Conservation (phyloP, 148 eudicot genomes). For the Euryodendron excelsum region DNA sequence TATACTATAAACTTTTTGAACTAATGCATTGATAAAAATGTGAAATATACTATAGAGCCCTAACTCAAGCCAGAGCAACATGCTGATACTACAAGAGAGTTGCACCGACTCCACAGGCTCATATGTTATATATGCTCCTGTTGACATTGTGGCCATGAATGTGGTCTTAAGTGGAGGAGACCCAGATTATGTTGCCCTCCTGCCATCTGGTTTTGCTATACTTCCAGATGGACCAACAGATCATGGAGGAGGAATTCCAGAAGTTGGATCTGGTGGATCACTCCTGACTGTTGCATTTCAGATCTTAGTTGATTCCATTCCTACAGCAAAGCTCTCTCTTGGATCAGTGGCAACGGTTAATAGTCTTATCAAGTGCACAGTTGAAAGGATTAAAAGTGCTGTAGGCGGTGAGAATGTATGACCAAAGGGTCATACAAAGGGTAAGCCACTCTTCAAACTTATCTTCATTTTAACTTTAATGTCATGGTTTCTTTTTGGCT, state of each 20-base stretch:
- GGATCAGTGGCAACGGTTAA: constrained; percentile 98
- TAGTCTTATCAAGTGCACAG: constrained; percentile 95
- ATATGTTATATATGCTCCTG: constrained; percentile 94
- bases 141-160: constrained; percentile 92
- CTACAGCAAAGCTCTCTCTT: constrained; percentile 91
- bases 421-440: constrained; percentile 14
- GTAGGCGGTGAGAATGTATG: constrained; percentile 49
- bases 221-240: constrained; percentile 78
- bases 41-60: constrained; percentile 52
- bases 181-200: constrained; percentile 91
- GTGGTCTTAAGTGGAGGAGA: constrained; percentile 92
- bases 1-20: no score
- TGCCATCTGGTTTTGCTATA: constrained; percentile 96
- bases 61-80: constrained; percentile 98
- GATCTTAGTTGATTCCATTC: constrained; percentile 91
- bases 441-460: constrained; percentile 30
- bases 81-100: constrained; percentile 98
- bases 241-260: constrained; percentile 37
- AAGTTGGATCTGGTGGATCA: constrained; percentile 71
- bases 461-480: neutral
- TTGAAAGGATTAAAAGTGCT: constrained; percentile 85
- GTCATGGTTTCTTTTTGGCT: neutral
- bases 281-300: constrained; percentile 92
- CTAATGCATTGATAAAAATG: neutral
- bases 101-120: constrained; percentile 87